Evolutionary conservation across 176 grass and related monocot genomes (phyloP).

Genomic region (Poa pratensis): DNA sequence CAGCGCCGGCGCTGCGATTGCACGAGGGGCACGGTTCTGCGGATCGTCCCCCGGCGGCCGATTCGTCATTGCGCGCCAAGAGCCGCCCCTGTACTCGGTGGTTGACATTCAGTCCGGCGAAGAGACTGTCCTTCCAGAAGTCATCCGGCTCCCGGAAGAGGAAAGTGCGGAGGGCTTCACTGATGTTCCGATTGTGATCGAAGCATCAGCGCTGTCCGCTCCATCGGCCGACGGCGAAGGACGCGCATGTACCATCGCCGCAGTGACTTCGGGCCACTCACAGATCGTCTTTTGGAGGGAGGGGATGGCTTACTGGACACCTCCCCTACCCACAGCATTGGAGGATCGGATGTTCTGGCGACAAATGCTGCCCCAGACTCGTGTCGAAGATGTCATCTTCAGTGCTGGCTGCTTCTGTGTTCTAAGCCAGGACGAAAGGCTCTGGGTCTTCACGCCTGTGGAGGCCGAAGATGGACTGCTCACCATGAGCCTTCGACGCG

Average conservation of each 20-base stretch:
- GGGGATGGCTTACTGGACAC: not conserved
- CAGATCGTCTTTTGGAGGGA: not conserved
- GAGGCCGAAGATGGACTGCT: not conserved
- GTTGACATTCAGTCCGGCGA: not conserved
- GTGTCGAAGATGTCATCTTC: not conserved
- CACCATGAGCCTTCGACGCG: too few species aligned
- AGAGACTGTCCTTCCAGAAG: not conserved
- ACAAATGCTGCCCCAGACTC: not conserved
- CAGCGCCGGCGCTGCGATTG: not conserved
- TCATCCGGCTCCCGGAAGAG: not conserved
- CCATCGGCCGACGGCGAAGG: too few species aligned
- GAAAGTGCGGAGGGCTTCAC: rapidly evolving
- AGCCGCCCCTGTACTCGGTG: too few species aligned
- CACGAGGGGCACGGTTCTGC: not conserved
- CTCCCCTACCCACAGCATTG: not conserved
- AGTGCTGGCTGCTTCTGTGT: not conserved
- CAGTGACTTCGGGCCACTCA: not conserved
- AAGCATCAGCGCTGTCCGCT: not conserved
- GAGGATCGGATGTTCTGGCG: not conserved
- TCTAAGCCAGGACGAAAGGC: not conserved
- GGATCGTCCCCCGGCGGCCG: not conserved
- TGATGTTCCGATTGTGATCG: not conserved
- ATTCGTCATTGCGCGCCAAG: not conserved
- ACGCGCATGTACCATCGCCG: not conserved
- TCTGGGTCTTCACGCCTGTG: not conserved